A percentile compares a stretch with the other conserved stretches of the same genome.
phyloP scores from a whole-genome alignment of 2,329 filamentous ascomycete genomes.

The Colletotrichum sp. region DNA sequence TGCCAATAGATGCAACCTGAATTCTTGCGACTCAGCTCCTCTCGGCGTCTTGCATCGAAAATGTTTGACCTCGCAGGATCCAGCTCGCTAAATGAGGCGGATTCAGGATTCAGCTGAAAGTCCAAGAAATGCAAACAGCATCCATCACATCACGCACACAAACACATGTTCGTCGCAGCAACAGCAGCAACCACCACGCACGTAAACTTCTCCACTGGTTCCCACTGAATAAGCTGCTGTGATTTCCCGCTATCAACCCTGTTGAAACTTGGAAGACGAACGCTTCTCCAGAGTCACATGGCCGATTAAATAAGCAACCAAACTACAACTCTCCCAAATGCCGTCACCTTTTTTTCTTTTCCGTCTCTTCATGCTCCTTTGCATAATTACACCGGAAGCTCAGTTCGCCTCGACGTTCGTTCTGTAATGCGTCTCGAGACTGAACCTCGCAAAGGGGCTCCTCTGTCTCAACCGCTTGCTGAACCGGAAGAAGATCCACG shows the following conservation, averaged over 20 bases:
- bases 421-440: conserved; percentile 22
- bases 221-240: conserved; percentile 19
- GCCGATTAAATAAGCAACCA: not conserved
- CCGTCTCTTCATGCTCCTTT: not conserved
- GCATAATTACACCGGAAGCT: not conserved
- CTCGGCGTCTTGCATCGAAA: not conserved
- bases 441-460: conserved; percentile 29
- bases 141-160: not conserved
- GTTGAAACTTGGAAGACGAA: conserved; percentile 8
- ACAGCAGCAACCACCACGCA: not conserved
- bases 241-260: conserved; percentile 10
- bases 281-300: not conserved
- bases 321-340: not conserved
- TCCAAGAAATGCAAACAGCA: not conserved
- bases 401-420: conserved; percentile 22
- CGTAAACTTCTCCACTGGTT: conserved; percentile 11
- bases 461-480: conserved; percentile 25
- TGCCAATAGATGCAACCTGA: not conserved
- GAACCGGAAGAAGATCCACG: conserved; percentile 26
- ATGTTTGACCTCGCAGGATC: not conserved
- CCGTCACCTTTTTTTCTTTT: not conserved
- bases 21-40: not conserved
- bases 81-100: not conserved
- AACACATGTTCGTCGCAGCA: conserved; percentile 8
- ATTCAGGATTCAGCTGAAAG: not conserved